These are phyloP conservation scores for Cordyceps cateniannulata DNA, from an alignment of 2,329 filamentous ascomycete genomes.

Conservation along the genomic window DNA sequence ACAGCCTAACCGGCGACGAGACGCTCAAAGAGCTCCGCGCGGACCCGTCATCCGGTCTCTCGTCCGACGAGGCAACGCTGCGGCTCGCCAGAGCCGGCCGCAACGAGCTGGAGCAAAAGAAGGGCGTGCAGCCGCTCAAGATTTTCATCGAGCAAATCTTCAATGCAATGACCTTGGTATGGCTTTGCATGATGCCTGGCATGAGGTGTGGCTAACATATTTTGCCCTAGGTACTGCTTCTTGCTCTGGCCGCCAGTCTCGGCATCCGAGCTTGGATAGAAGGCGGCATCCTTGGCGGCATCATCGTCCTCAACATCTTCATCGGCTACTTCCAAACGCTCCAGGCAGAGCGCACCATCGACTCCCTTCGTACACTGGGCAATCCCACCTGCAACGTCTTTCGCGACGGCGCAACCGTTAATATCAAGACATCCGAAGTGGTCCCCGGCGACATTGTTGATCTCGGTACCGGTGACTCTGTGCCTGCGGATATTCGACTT, in stretches of 20 bases:
- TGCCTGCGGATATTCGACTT: slow-evolving; percentile 49
- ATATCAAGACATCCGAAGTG: slow-evolving; percentile 30
- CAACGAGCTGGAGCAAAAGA: slow-evolving; percentile 46
- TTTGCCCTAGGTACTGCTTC: slow-evolving; percentile 38
- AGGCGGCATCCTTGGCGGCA: slow-evolving; percentile 42
- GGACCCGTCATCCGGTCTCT: slow-evolving; percentile 48
- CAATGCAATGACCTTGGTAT: slow-evolving; percentile 52
- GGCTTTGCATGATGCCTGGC: neutral
- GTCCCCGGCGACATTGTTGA: slow-evolving; percentile 50
- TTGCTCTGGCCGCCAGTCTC: slow-evolving; percentile 50
- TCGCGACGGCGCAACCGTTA: slow-evolving; percentile 28
- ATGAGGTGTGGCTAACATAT: neutral
- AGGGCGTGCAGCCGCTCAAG: slow-evolving; percentile 47
- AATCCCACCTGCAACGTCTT: slow-evolving; percentile 32
- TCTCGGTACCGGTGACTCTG: slow-evolving; percentile 45
- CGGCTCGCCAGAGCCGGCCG: slow-evolving; percentile 48
- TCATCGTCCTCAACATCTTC: slow-evolving; percentile 46
- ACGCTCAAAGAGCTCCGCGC: slow-evolving; percentile 40
- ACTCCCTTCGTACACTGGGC: slow-evolving; percentile 30
- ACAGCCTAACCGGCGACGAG: slow-evolving; percentile 23
- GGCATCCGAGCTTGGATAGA: slow-evolving; percentile 46
- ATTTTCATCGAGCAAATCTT: slow-evolving; percentile 51
- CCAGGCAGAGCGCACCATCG: slow-evolving; percentile 35
- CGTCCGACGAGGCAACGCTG: slow-evolving; percentile 40
- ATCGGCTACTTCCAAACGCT: slow-evolving; percentile 40